These are phyloP conservation scores for Mortierella alpina DNA, from an alignment of 192 early-diverging fungal genomes.

Conservation along the genomic window DNA sequence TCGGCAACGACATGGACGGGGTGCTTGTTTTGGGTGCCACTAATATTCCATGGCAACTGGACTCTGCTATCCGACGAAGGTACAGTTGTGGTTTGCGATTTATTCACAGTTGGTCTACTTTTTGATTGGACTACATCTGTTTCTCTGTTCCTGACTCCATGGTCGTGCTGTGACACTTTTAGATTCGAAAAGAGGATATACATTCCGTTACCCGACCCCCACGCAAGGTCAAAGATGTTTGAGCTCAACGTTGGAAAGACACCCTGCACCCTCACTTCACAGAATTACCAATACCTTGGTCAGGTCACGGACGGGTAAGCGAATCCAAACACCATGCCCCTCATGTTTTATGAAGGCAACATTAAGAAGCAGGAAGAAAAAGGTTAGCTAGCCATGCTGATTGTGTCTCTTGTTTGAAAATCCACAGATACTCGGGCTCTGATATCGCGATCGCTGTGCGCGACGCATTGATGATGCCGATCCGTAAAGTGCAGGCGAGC, in stretches of 20 bases:
- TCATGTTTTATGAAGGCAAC: neutral
- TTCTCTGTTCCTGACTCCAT: neutral
- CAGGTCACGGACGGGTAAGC: conserved; percentile 84
- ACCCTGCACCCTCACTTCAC: conserved; percentile 76
- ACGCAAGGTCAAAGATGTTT: conserved; percentile 92
- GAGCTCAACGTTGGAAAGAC: conserved; percentile 93
- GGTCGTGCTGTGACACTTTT: neutral
- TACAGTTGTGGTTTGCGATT: conserved; percentile 14
- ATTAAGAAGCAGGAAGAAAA: neutral
- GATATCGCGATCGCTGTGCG: conserved; percentile 95
- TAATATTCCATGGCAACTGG: conserved; percentile 97
- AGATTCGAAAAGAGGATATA: conserved; percentile 98
- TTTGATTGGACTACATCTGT: neutral
- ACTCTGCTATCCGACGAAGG: conserved; percentile 92
- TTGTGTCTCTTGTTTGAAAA: neutral
- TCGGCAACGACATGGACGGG: conserved; percentile 93
- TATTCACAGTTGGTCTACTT: neutral
- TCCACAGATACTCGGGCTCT: conserved; percentile 91
- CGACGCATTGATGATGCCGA: conserved; percentile 97
- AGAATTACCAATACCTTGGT: conserved; percentile 82
- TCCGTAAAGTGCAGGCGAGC: conserved; percentile 94
- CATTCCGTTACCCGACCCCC: conserved; percentile 93
- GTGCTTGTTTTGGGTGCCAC: conserved; percentile 96
- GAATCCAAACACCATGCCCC: no score
- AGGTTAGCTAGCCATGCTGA: neutral